These are phyloP conservation scores for Erodium texanum DNA, from an alignment of 441 rosid species.

Conservation along the genomic window DNA sequence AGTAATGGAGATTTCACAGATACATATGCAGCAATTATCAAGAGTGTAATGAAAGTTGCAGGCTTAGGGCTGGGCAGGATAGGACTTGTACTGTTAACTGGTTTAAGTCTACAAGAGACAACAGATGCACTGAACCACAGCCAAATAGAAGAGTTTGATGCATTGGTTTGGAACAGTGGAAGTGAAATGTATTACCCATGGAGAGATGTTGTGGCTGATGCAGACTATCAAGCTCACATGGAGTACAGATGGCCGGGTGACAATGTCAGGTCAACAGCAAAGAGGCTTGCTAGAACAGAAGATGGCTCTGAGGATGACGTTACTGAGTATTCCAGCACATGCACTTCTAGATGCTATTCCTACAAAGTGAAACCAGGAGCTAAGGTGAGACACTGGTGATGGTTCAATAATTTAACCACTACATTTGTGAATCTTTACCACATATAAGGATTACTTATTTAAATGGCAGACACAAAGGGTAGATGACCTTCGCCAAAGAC, in stretches of 20 bases:
- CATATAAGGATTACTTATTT: conserved; percentile 17
- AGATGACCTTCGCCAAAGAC: conserved; percentile 65
- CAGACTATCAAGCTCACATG: conserved; percentile 63
- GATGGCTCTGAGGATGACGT: conserved; percentile 46
- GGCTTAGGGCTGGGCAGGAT: conserved; percentile 37
- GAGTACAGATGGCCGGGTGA: conserved; percentile 89
- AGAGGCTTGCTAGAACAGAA: conserved; percentile 47
- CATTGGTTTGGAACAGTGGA: conserved; percentile 74
- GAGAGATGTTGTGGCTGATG: conserved; percentile 63
- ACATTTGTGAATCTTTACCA: conserved; percentile 10
- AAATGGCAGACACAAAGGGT: conserved; percentile 49
- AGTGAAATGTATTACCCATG: conserved; percentile 71
- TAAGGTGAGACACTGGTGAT: conserved; percentile 36
- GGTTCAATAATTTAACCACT: not conserved
- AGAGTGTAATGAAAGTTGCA: conserved; percentile 57
- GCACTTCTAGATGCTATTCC: conserved; percentile 58
- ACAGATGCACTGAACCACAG: conserved; percentile 40
- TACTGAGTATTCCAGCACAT: conserved; percentile 33
- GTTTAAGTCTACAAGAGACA: conserved; percentile 55
- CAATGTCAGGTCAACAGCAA: conserved; percentile 41
- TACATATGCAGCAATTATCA: conserved; percentile 40
- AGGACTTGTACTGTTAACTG: conserved; percentile 60
- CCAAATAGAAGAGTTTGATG: conserved; percentile 69
- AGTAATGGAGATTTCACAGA: conserved; percentile 35
- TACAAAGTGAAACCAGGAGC: conserved; percentile 56